Evolutionary conservation across 164 flowering plant genomes (phyloP), one percentile per base, ranked within the genome.

Genomic region (Vitis cinerea): DNA sequence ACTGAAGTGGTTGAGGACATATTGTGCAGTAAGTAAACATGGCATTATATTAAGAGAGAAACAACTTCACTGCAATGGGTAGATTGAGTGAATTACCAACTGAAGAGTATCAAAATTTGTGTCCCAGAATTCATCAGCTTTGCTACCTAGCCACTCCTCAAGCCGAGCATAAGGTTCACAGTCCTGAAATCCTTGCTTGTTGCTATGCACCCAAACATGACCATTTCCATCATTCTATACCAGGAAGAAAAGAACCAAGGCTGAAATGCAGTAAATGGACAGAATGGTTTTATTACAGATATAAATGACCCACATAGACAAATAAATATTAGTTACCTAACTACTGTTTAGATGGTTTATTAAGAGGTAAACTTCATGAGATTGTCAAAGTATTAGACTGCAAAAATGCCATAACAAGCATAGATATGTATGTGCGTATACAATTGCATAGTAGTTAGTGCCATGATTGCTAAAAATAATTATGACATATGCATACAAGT

Each of bases 181-280:
- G 67, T 86, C 92, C 65, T 73, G 85, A 48, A 88, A 88, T 10
- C 82, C 83, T 77, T 88, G 92, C 70, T 88, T 88, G 63, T 77
- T 79, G 75, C 61, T 83, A 51, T 75, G 88, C 30, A 88, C 87
- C 83, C 79, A 78, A 1, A 75, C 87, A 59, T 50, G 61, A 30
- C 87, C 83, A 71, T 81, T 68, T 11, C 66, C 77, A 68, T 74
- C 82, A 75, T 71, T 64, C 90, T 88, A 74, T 37, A 37, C n/a
- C 55, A 60, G 16, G 52, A 72, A 53, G 53, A 63, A 29, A 19
- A 15, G 30, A 60, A 65, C 4, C 50, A 55, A 51, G 48, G 61
- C 53, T 17, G 12, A 50, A 53, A 58, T 23, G 8, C 15, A 65
- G 51, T 19, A 58, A 15, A 23, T 2, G 12, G 16, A n/a, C n/a